A percentile compares a stretch with the other conserved stretches of the same genome.
Conservation (phyloP, 2,329 filamentous ascomycete genomes). For the Sordariomycetes sp. region DNA sequence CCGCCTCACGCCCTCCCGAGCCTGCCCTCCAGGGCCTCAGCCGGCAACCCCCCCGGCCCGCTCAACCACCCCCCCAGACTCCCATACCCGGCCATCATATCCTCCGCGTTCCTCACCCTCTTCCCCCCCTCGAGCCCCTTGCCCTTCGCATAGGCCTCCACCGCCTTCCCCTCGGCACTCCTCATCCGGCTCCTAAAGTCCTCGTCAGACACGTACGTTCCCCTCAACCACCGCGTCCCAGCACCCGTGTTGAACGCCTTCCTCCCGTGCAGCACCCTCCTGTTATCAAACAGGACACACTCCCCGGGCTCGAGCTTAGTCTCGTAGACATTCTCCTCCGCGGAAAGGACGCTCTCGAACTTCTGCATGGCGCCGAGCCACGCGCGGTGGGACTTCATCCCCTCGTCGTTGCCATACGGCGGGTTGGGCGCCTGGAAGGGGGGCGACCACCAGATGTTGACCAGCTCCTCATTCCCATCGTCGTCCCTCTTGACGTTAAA, state of each 20-base stretch:
- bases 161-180: slow-evolving; percentile 4
- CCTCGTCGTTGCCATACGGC: slow-evolving; percentile 4
- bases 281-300: slow-evolving; percentile 88
- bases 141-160: slow-evolving; percentile 6
- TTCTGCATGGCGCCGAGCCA: slow-evolving; percentile 35
- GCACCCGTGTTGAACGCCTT: slow-evolving; percentile 54
- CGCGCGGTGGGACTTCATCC: slow-evolving; percentile 10
- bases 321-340: slow-evolving; percentile 47
- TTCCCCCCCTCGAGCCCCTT: slow-evolving; percentile 4
- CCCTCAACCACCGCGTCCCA: slow-evolving; percentile 70
- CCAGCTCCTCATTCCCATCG: slow-evolving; percentile 8
- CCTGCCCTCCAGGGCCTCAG: slow-evolving; percentile 2
- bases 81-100: slow-evolving; percentile 3
- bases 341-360: slow-evolving; percentile 49
- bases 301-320: slow-evolving; percentile 67
- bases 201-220: slow-evolving; percentile 59
- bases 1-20: neutral
- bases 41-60: neutral
- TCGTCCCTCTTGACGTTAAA: slow-evolving; percentile 19
- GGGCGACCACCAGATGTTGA: slow-evolving; percentile 50
- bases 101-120: neutral
- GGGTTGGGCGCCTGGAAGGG: slow-evolving; percentile 58
- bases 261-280: slow-evolving; percentile 72
- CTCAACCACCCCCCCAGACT: slow-evolving; percentile 2
- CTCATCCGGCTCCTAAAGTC: slow-evolving; percentile 23